Evolutionary conservation across 108 stramenopile species (phyloP).

Genomic region (Asterionellopsis glacialis): DNA sequence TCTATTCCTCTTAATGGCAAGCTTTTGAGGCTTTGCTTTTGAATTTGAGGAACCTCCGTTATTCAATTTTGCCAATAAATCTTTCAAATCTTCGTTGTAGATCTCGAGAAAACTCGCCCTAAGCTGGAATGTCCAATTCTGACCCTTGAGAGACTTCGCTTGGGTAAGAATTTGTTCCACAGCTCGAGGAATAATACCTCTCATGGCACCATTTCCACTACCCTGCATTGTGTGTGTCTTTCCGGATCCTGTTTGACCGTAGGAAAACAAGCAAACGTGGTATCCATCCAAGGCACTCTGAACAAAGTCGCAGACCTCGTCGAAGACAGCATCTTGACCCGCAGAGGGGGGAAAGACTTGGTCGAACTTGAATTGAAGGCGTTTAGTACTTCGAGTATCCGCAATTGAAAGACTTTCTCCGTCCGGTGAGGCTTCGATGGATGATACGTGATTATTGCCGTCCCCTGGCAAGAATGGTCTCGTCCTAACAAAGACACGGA

Average conservation of each 20-base stretch:
- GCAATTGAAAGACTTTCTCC: slow-evolving; percentile 49
- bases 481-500: slow-evolving; percentile 92
- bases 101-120: slow-evolving; percentile 97
- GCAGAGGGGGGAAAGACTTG: slow-evolving; percentile 88
- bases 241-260: slow-evolving; percentile 84
- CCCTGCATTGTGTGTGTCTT: slow-evolving; percentile 99
- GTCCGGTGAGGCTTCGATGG: slow-evolving; percentile 42
- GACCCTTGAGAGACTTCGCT: slow-evolving; percentile 66
- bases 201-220: slow-evolving; percentile 76
- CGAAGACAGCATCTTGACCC: slow-evolving; percentile 89
- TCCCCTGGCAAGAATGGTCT: slow-evolving; percentile 90
- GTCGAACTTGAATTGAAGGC: slow-evolving; percentile 81
- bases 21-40: slow-evolving; percentile 35
- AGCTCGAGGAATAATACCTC: slow-evolving; percentile 93
- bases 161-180: slow-evolving; percentile 90
- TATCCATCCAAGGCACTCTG: slow-evolving; percentile 96
- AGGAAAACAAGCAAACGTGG: slow-evolving; percentile 93
- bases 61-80: slow-evolving; percentile 77
- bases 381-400: slow-evolving; percentile 32
- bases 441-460: slow-evolving; percentile 31
- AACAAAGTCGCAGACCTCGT: slow-evolving; percentile 95
- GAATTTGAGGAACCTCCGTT: slow-evolving; percentile 25
- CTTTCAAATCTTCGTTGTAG: slow-evolving; percentile 97
- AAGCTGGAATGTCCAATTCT: slow-evolving; percentile 94
- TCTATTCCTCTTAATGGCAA: slow-evolving; percentile 71